These are phyloP conservation scores for Colletotrichum eleusines DNA, from an alignment of 2,329 filamentous ascomycete species.

Conservation along the genomic window DNA sequence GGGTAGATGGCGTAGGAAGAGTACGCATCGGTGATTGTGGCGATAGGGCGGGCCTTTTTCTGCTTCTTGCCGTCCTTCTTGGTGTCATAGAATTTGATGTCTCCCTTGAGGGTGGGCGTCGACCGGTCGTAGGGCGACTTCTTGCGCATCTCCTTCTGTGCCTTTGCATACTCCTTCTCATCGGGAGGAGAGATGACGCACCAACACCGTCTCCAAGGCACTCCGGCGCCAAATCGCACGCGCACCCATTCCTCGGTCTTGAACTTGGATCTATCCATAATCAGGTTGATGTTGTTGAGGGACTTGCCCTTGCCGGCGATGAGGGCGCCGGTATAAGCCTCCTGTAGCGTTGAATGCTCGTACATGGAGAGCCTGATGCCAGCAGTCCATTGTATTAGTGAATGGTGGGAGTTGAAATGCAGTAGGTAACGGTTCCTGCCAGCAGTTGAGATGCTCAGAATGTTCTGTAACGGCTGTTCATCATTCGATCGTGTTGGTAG, in stretches of 20 bases:
- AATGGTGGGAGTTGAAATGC: conserved; percentile 95
- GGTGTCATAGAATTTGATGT: conserved; percentile 95
- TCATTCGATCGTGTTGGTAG: conserved; percentile 83
- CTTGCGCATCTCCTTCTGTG: conserved; percentile 86
- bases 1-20: conserved; percentile 96
- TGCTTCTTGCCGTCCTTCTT: conserved; percentile 81
- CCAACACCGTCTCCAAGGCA: conserved; percentile 97
- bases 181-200: conserved; percentile 93
- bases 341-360: conserved; percentile 91
- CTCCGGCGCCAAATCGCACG: conserved; percentile 94
- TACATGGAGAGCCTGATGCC: conserved; percentile 94
- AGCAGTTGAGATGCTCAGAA: conserved; percentile 94
- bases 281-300: conserved; percentile 89
- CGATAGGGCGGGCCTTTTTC: conserved; percentile 91
- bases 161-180: conserved; percentile 89
- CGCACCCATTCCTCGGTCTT: conserved; percentile 93
- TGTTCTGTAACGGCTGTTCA: conserved; percentile 89
- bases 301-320: conserved; percentile 93
- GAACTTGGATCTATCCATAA: conserved; percentile 84
- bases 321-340: conserved; percentile 95
- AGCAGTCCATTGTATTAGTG: conserved; percentile 94
- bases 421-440: conserved; percentile 95
- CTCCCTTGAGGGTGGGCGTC: conserved; percentile 78
- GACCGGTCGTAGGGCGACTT: conserved; percentile 85
- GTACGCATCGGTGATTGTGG: conserved; percentile 90